A percentile compares a stretch with the other conserved stretches of the same genome.
These are phyloP conservation scores for Sphagnurus paluster DNA, from an alignment of 1,284 basidiomycete species.

Conservation along the genomic window DNA sequence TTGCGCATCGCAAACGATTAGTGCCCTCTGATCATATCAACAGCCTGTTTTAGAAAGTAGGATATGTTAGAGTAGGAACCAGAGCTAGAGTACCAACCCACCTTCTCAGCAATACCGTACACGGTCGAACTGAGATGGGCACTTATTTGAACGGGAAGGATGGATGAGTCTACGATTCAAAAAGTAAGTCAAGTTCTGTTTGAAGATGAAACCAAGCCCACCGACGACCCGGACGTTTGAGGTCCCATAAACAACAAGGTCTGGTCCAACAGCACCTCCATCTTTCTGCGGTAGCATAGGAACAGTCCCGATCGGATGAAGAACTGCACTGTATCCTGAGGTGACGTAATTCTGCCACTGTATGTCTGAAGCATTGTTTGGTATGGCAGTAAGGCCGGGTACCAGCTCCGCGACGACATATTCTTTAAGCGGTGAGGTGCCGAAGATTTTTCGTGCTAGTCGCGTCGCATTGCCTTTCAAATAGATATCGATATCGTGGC, in stretches of 20 bases:
- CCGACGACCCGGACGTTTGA: constrained; percentile 15
- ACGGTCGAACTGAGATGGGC: constrained; percentile 14
- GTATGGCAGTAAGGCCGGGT: constrained; percentile 8
- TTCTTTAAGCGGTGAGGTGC: constrained; percentile 7
- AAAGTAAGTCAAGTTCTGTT: neutral
- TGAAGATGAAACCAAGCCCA: neutral
- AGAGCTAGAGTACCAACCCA: neutral
- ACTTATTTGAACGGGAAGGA: constrained; percentile 17
- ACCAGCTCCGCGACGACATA: constrained; percentile 4
- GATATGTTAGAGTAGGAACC: neutral
- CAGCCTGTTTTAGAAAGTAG: constrained; percentile 11
- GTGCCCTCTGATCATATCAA: constrained; percentile 13
- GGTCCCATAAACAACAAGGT: constrained; percentile 16
- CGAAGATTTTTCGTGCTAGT: constrained; percentile 12
- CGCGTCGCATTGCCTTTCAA: constrained; percentile 15
- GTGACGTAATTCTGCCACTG: constrained; percentile 7
- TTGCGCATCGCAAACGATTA: neutral
- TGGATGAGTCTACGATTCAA: constrained; percentile 11
- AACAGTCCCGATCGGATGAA: constrained; percentile 16
- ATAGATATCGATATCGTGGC: constrained; percentile 7
- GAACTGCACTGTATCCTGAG: constrained; percentile 1
- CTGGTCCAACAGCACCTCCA: constrained; percentile 16
- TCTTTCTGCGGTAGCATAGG: constrained; percentile 15
- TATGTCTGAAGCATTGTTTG: constrained; percentile 9
- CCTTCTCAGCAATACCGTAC: constrained; percentile 19